phyloP scores from a whole-genome alignment of 352 stramenopile species.

The Phytophthora hibernalis region DNA sequence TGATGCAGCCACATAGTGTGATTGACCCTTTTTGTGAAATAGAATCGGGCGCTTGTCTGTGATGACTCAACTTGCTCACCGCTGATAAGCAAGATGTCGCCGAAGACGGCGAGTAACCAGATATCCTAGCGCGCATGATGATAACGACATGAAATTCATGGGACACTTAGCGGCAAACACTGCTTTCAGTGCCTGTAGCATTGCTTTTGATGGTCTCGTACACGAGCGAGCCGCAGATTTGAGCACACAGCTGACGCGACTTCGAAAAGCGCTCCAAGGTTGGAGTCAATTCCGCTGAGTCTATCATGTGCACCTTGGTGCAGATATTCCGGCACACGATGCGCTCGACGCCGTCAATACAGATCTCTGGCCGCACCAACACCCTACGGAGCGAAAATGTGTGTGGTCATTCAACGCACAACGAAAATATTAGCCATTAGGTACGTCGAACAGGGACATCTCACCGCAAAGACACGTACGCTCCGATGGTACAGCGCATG shows the following conservation, averaged over 20 bases:
- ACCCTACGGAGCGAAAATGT: slow-evolving; percentile 25
- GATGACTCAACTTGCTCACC: too few species aligned
- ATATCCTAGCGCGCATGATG: too few species aligned
- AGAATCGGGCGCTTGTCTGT: too few species aligned
- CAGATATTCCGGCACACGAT: slow-evolving; percentile 67
- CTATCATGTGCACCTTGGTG: too few species aligned
- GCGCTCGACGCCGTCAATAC: slow-evolving; percentile 53
- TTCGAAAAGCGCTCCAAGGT: slow-evolving; percentile 47
- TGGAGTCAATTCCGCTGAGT: too few species aligned
- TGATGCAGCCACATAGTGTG: too few species aligned
- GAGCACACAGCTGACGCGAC: slow-evolving; percentile 34
- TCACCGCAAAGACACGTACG: slow-evolving; percentile 38
- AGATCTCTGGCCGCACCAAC: slow-evolving; percentile 51
- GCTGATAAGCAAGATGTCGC: too few species aligned
- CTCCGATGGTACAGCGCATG: slow-evolving; percentile 38
- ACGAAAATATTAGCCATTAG: background rate
- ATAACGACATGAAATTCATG: too few species aligned
- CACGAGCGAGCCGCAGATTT: slow-evolving; percentile 61
- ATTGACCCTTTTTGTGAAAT: too few species aligned
- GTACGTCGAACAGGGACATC: slow-evolving; percentile 1
- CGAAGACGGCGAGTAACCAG: too few species aligned
- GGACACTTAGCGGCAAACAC: too few species aligned
- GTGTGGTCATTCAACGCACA: too few species aligned
- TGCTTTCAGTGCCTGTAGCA: background rate
- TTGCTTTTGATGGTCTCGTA: slow-evolving; percentile 59